These are phyloP conservation scores for Leccinum variicolor DNA, from an alignment of 768 basidiomycete species.

Conservation along the genomic window DNA sequence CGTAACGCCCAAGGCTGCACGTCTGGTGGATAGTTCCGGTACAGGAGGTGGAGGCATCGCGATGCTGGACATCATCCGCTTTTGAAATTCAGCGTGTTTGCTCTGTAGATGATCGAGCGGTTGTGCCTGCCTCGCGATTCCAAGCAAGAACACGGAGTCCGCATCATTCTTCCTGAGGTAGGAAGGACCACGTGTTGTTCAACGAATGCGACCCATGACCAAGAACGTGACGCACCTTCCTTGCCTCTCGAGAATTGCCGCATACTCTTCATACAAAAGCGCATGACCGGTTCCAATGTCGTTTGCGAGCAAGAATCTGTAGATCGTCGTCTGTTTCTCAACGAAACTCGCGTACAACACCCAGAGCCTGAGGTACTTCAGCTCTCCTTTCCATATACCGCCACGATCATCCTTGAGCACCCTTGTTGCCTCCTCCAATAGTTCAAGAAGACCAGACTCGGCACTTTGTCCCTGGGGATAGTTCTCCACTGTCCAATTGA, in stretches of 20 bases:
- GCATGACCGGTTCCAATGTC: constrained; percentile 84
- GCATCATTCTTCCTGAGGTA: constrained; percentile 72
- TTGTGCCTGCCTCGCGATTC: constrained; percentile 76
- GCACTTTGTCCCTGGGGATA: constrained; percentile 91
- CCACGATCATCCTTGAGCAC: constrained; percentile 74
- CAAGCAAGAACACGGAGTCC: constrained; percentile 86
- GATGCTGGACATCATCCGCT: constrained; percentile 71
- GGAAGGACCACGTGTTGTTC: not conserved
- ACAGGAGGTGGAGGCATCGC: constrained; percentile 36
- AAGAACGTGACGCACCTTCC: constrained; percentile 58
- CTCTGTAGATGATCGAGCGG: constrained; percentile 79
- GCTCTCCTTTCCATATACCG: constrained; percentile 71
- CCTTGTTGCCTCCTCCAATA: constrained; percentile 90
- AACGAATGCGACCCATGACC: constrained; percentile 29
- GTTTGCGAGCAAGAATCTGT: constrained; percentile 84
- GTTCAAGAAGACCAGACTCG: constrained; percentile 86
- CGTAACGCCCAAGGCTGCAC: constrained; percentile 45
- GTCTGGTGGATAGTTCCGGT: constrained; percentile 37
- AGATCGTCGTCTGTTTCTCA: constrained; percentile 85
- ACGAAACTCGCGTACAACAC: constrained; percentile 90
- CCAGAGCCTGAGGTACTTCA: constrained; percentile 93
- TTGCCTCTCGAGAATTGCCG: constrained; percentile 76
- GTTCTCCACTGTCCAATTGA: constrained; percentile 91
- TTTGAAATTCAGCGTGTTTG: constrained; percentile 85
- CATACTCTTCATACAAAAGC: constrained; percentile 90